Evolutionary conservation across 1,139 yeast genomes (phyloP).

Genomic region (Torulaspora globosa): DNA sequence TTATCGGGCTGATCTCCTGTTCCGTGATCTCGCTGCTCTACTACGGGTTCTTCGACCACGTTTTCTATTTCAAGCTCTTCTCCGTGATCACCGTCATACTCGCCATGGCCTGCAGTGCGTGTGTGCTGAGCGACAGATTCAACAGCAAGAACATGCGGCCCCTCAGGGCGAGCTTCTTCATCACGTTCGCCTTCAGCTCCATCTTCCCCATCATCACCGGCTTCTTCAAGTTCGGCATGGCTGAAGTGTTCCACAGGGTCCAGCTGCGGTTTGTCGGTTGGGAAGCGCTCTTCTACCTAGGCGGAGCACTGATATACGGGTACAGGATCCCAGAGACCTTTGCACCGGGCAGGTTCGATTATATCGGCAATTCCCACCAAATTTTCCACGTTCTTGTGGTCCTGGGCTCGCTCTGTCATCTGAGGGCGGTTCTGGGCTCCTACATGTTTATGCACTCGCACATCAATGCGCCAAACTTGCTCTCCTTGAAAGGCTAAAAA

Average conservation of each 20-base stretch:
- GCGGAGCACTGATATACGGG: slow-evolving; percentile 79
- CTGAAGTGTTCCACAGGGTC: slow-evolving; percentile 48
- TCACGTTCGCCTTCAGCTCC: slow-evolving; percentile 76
- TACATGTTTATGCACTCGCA: slow-evolving; percentile 27
- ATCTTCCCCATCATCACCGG: slow-evolving; percentile 66
- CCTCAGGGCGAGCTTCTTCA: slow-evolving; percentile 72
- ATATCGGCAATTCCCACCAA: slow-evolving; percentile 82
- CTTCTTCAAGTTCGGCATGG: slow-evolving; percentile 42
- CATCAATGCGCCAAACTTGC: slow-evolving; percentile 13
- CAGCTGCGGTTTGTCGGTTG: slow-evolving; percentile 55
- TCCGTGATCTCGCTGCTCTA: slow-evolving; percentile 69
- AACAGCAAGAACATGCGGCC: slow-evolving; percentile 67
- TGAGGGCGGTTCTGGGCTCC: slow-evolving; percentile 54
- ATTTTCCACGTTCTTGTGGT: slow-evolving; percentile 81
- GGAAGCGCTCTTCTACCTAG: slow-evolving; percentile 70
- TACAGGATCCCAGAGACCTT: slow-evolving; percentile 72
- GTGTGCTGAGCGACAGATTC: slow-evolving; percentile 66
- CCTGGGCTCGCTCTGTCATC: slow-evolving; percentile 74
- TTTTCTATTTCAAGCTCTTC: slow-evolving; percentile 44
- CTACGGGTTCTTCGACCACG: slow-evolving; percentile 61
- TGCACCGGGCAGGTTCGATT: slow-evolving; percentile 64
- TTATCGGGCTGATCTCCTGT: slow-evolving; percentile 69
- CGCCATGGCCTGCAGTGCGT: slow-evolving; percentile 58
- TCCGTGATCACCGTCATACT: slow-evolving; percentile 48
- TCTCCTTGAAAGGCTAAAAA: slow-evolving; percentile 8